Evolutionary conservation across 2,329 filamentous ascomycete species (phyloP), one percentile per base, ranked within the genome.

Genomic region (Chalaropsis thielavioides): DNA sequence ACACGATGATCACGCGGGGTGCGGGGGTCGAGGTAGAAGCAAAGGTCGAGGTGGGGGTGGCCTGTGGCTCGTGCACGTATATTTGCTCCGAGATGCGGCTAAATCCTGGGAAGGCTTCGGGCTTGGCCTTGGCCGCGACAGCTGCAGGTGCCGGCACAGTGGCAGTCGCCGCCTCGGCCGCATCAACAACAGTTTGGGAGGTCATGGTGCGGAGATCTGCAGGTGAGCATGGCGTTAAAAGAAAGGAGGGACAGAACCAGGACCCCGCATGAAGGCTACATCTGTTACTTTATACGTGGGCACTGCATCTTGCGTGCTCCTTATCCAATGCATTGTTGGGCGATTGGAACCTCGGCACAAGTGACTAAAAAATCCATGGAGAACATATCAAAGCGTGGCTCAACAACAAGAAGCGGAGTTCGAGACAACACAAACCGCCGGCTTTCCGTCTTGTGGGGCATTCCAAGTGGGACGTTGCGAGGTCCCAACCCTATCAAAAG

Each of bases 1-100:
- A 84, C 67, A 85, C 75, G 58, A 83, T 69, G 54, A 83, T 73
- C 5, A 76, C 77, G 19, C 76, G 74, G 2, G 79, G 79, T 61
- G 78, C 54, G 54, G 54, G 31, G 13, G 54, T 58, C 10, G 43
- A 19, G 15, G 72, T 31, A 69, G 62, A 5, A 67, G 43, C 4
- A 69, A 65, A 5, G 68, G 63, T 3, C 69, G 44, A 6, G 69
- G 68, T 7, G 11, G 27, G 19, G 5, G 40, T n/a, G 15, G 74
- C 71, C 51, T 75, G 71, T 6, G 62, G 51, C 11, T 75, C 71
- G 56, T 76, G 76, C 64, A 80, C 70, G 68, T 76, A 79, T 66
- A 82, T 74, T 61, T 80, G 78, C 63, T 78, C 74, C 54, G 74
- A 76, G 67, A 81, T 72, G 69, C 75, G 72, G 1, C 72, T 76